Evolutionary conservation across 352 stramenopile genomes (phyloP), one percentile per base, ranked within the genome.

Genomic region (Aphanomyces astaci): DNA sequence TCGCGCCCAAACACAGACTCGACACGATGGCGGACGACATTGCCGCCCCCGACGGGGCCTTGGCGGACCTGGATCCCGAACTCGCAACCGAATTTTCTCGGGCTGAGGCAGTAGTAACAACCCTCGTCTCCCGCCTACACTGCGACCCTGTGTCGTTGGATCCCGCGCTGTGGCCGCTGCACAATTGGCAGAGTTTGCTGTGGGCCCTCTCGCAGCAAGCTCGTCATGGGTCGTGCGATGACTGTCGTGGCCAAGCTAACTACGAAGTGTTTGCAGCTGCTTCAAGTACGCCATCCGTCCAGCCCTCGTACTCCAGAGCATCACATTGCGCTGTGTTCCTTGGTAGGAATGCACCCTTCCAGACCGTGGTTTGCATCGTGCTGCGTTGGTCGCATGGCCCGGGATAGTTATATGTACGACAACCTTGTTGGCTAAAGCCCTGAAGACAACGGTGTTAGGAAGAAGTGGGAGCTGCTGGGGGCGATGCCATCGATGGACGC

Each of bases 161-260:
- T 22, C 64, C 79, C 31, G 70, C 69, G 19, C 71, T 87, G 40
- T 88, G 79, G 79, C 66, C 63, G 1, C 70, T 88, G 25, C 72
- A 84, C 54, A 72, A 77, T 45, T 75, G 83, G 40, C 71, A 63
- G 17, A 79, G 78, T 45, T 71, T 76, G 0, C 66, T 89, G 0
- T 88, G 81, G 81, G 77, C 79, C 22, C 73, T 87, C 27, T 74
- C 77, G 40, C 79, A 87, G 69, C 81, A 89, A 71, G 79, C 75
- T 17, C 65, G 78, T 11, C 55, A 85, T n/a, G 80, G 80, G 36
- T 85, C 82, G 0, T 90, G 82, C 46, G 82, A 90, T 63, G 68
- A 57, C 22, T 84, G 76, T 9, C 75, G 82, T 0, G 78, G 76
- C n/a, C 73, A 74, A 15, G 81, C 78, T 62, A 73, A 74, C 55